Evolutionary conservation across 2,329 filamentous ascomycete species (phyloP).

Genomic region (Fusarium ramigenum): DNA sequence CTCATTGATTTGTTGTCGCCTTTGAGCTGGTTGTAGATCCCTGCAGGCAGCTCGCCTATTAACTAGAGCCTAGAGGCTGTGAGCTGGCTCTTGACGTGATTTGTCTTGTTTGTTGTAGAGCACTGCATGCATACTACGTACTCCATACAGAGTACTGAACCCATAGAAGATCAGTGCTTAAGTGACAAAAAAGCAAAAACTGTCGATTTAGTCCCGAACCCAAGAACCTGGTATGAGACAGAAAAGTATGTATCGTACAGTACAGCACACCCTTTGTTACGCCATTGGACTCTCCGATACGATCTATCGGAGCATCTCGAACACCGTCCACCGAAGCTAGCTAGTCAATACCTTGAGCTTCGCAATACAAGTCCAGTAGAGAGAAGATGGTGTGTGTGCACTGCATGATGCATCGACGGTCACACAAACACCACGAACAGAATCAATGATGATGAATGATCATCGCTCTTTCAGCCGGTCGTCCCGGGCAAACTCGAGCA

Average conservation of each 20-base stretch:
- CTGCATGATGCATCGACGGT: slow-evolving; percentile 14
- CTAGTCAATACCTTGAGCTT: background rate
- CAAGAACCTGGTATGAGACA: slow-evolving; percentile 10
- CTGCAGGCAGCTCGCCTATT: slow-evolving; percentile 31
- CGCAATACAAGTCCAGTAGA: slow-evolving; percentile 9
- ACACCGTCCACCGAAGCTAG: slow-evolving; percentile 5
- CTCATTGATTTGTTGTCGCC: background rate
- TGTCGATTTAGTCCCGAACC: background rate
- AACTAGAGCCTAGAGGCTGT: background rate
- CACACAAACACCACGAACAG: slow-evolving; percentile 1
- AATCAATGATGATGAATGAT: slow-evolving; percentile 5
- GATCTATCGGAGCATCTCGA: slow-evolving; percentile 29
- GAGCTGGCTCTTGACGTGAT: slow-evolving; percentile 34
- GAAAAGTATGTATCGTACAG: background rate
- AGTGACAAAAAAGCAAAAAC: background rate
- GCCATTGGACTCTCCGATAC: slow-evolving; percentile 17
- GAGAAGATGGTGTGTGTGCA: slow-evolving; percentile 11
- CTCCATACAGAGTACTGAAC: background rate
- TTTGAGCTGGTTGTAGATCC: slow-evolving; percentile 20
- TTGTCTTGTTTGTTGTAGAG: slow-evolving; percentile 11
- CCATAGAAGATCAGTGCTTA: slow-evolving; percentile 14
- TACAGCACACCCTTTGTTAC: slow-evolving; percentile 5
- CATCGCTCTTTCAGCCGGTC: slow-evolving; percentile 8
- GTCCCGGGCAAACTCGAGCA: slow-evolving; percentile 2
- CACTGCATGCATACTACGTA: slow-evolving; percentile 14